Evolutionary conservation across 208 protist species (phyloP).

Genomic region (Trichomonas gallinae): DNA sequence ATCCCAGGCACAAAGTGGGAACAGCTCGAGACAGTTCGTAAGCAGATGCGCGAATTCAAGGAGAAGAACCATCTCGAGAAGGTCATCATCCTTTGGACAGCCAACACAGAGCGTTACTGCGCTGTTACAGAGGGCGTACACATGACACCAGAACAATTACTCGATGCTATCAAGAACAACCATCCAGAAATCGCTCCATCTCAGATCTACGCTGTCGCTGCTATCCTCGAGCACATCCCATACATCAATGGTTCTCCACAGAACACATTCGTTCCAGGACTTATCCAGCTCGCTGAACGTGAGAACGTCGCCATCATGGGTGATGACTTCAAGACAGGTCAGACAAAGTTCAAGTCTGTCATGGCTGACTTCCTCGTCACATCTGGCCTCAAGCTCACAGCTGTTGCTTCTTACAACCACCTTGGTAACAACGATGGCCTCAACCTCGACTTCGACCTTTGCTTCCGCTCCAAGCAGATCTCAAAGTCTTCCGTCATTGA

Average conservation of each 20-base stretch:
- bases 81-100: slow-evolving; percentile 91
- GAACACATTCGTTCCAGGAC: slow-evolving; percentile 86
- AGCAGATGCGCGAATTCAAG: slow-evolving; percentile 73
- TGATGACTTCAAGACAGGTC: slow-evolving; percentile 97
- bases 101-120: slow-evolving; percentile 91
- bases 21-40: slow-evolving; percentile 70
- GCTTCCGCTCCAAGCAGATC: slow-evolving; percentile 83
- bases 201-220: slow-evolving; percentile 78
- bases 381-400: slow-evolving; percentile 70
- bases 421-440: slow-evolving; percentile 97
- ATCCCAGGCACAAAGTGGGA: slow-evolving; percentile 66
- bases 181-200: slow-evolving; percentile 74
- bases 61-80: slow-evolving; percentile 69
- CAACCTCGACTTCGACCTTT: slow-evolving; percentile 61
- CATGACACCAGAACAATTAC: slow-evolving; percentile 79
- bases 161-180: slow-evolving; percentile 59
- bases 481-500: slow-evolving; percentile 95
- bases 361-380: slow-evolving; percentile 88
- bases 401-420: slow-evolving; percentile 84
- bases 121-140: slow-evolving; percentile 69
- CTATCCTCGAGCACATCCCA: slow-evolving; percentile 77
- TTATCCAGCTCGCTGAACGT: slow-evolving; percentile 31
- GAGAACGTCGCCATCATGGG: slow-evolving; percentile 71
- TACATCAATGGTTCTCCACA: slow-evolving; percentile 97
- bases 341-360: slow-evolving; percentile 98